Conservation (phyloP, 129 eudicot species). For the Calendula officinalis region DNA sequence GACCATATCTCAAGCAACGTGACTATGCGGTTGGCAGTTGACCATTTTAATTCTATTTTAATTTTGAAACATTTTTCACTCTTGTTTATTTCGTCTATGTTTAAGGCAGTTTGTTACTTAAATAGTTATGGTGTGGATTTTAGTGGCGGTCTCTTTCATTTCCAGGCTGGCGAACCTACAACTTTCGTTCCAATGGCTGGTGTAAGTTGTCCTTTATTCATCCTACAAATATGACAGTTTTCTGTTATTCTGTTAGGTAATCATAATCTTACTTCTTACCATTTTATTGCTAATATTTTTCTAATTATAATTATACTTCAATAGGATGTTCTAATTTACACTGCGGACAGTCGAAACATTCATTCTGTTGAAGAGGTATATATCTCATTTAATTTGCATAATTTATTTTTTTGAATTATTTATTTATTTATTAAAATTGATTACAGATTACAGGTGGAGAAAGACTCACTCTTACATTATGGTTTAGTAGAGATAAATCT, state of each 20-base stretch:
- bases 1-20: constrained; percentile 90
- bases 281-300: neutral
- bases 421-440: neutral
- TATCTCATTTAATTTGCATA: constrained; percentile 1
- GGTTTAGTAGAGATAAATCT: constrained; percentile 80
- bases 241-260: neutral
- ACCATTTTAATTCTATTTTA: neutral
- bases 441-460: constrained; percentile 79
- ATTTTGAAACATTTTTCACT: neutral
- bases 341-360: constrained; percentile 73
- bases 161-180: constrained; percentile 82
- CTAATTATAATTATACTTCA: constrained; percentile 8
- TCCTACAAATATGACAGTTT: neutral
- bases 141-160: constrained; percentile 86
- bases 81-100: constrained; percentile 18
- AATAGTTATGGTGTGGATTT: constrained; percentile 72
- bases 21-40: constrained; percentile 68
- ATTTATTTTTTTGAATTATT: neutral
- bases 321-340: constrained; percentile 76
- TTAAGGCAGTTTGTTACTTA: constrained; percentile 92
- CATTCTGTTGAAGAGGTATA: constrained; percentile 89
- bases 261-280: neutral
- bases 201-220: constrained; percentile 43
- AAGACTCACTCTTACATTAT: constrained; percentile 79
- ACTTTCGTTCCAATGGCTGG: constrained; percentile 77